Percentiles rank a stretch among this genome's conserved stretches.
Conservation (phyloP, 805 yeast species). For the Candida ficus region DNA sequence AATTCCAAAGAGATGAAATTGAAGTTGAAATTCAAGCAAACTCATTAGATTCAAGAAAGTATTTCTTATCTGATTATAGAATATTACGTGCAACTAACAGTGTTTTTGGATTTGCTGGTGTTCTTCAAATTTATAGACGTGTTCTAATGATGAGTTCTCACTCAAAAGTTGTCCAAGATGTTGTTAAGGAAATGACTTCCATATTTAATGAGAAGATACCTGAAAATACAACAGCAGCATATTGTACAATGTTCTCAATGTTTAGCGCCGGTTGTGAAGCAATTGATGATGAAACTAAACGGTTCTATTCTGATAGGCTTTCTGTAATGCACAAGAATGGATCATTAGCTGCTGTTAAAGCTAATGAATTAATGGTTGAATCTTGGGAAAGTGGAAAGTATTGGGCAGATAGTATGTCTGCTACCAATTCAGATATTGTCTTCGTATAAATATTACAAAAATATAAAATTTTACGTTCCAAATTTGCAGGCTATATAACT, state of each 20-base stretch:
- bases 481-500: no score
- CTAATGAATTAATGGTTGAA: constrained; percentile 36
- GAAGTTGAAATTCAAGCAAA: constrained; percentile 9
- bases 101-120: constrained; percentile 47
- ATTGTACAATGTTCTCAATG: constrained; percentile 45
- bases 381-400: constrained; percentile 51
- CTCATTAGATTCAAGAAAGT: constrained; percentile 5
- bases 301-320: constrained; percentile 34
- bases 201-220: constrained; percentile 33
- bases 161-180: constrained; percentile 42
- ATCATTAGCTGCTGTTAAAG: constrained; percentile 19
- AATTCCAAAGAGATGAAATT: constrained; percentile 26
- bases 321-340: constrained; percentile 34
- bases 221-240: constrained; percentile 42
- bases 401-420: constrained; percentile 46
- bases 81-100: constrained; percentile 43
- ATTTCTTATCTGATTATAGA: constrained; percentile 14
- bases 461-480: no score
- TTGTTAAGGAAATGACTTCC: constrained; percentile 29
- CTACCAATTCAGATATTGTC: constrained; percentile 40
- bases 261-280: constrained; percentile 55
- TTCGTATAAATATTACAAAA: constrained; percentile 29
- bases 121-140: constrained; percentile 52
- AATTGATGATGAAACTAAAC: constrained; percentile 28
- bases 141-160: constrained; percentile 45